These are phyloP conservation scores for Neonectria hederae DNA, from an alignment of 2,329 filamentous ascomycete genomes.

Conservation along the genomic window DNA sequence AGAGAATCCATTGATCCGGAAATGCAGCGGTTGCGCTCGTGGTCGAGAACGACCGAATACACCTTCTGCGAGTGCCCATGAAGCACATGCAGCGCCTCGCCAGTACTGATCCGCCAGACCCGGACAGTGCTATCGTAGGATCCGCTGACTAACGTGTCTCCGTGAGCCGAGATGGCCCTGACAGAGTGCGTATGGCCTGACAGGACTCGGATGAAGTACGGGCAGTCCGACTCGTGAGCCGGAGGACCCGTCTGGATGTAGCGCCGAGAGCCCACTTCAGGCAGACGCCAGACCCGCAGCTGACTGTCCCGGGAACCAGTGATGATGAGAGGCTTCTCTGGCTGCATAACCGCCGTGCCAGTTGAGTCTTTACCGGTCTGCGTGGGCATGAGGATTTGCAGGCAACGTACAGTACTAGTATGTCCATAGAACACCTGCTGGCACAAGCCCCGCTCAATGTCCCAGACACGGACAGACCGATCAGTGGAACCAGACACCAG, in stretches of 20 bases:
- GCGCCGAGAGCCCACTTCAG: constrained; percentile 77
- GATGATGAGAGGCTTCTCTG: constrained; percentile 94
- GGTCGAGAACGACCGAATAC: constrained; percentile 95
- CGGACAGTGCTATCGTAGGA: constrained; percentile 96
- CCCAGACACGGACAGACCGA: constrained; percentile 98
- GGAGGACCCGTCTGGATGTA: constrained; percentile 84
- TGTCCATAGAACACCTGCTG: constrained; percentile 98
- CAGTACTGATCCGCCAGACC: constrained; percentile 97
- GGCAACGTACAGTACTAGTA: constrained; percentile 93
- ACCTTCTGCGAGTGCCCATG: constrained; percentile 92
- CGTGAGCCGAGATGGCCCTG: constrained; percentile 92
- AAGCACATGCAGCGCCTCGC: constrained; percentile 84
- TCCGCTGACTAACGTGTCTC: constrained; percentile 94
- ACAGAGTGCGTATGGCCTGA: constrained; percentile 92
- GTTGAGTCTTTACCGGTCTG: constrained; percentile 76
- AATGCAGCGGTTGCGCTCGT: constrained; percentile 92
- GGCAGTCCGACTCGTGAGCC: constrained; percentile 81
- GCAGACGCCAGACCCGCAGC: constrained; percentile 92
- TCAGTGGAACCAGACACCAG: constrained; percentile 97
- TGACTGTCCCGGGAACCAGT: constrained; percentile 96
- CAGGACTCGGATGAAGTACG: constrained; percentile 91
- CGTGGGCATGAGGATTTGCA: constrained; percentile 92
- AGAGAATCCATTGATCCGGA: constrained; percentile 98
- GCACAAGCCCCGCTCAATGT: constrained; percentile 91
- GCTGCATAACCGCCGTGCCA: constrained; percentile 85